A percentile compares a stretch with the other conserved stretches of the same genome.
Evolutionary conservation across 805 yeast species (phyloP).

Genomic region (Wickerhamomyces bovis): DNA sequence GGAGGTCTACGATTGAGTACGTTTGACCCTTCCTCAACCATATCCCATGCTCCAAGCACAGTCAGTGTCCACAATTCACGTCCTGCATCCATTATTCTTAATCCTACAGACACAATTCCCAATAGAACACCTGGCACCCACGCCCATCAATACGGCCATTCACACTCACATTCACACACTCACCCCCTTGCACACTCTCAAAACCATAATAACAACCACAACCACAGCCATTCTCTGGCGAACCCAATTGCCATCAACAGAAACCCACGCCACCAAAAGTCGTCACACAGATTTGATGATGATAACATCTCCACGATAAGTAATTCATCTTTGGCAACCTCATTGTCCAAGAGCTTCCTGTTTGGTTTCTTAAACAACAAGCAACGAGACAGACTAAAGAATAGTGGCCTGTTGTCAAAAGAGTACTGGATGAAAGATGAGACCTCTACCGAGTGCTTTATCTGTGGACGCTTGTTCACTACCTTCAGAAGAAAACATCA

Average conservation of each 20-base stretch:
- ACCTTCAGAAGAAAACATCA: slow-evolving; percentile 91
- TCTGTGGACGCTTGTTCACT: slow-evolving; percentile 73
- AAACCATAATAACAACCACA: slow-evolving; percentile 1
- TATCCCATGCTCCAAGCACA: slow-evolving; percentile 15
- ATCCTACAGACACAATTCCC: slow-evolving; percentile 10
- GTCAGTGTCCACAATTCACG: slow-evolving; percentile 17
- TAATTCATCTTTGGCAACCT: slow-evolving; percentile 36
- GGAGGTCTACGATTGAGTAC: slow-evolving; percentile 18
- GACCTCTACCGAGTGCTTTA: slow-evolving; percentile 80
- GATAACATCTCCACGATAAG: slow-evolving; percentile 31
- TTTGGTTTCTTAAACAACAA: slow-evolving; percentile 35
- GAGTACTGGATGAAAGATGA: slow-evolving; percentile 98
- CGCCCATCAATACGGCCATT: not conserved
- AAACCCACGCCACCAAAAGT: slow-evolving; percentile 9
- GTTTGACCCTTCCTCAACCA: slow-evolving; percentile 16
- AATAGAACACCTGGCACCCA: slow-evolving; percentile 4
- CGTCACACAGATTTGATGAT: slow-evolving; percentile 22
- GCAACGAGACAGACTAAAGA: slow-evolving; percentile 18
- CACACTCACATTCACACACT: not conserved
- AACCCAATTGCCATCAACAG: slow-evolving; percentile 17
- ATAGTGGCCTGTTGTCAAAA: slow-evolving; percentile 32
- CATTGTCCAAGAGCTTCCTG: slow-evolving; percentile 35
- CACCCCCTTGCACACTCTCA: not conserved
- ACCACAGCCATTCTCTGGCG: not conserved
- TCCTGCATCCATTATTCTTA: slow-evolving; percentile 15